Evolutionary conservation across 2,329 filamentous ascomycete species (phyloP).

Genomic region (Fusarium chlamydosporum): DNA sequence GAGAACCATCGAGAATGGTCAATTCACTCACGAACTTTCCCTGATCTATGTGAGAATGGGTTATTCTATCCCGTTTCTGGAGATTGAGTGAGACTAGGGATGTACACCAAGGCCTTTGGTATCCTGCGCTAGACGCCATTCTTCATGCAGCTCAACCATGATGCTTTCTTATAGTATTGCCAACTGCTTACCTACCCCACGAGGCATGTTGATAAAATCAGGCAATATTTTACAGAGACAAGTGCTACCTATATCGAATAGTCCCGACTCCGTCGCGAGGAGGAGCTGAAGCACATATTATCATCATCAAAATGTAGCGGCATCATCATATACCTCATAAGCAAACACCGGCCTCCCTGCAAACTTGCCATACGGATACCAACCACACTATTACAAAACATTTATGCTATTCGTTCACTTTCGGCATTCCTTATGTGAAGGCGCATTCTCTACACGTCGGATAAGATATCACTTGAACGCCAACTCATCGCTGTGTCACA

Average conservation of each 20-base stretch:
- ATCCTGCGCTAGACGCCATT: neutral
- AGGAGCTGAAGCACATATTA: neutral
- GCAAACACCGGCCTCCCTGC: neutral
- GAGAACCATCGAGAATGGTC: neutral
- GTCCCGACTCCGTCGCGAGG: too few relatives aligned
- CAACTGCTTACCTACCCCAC: neutral
- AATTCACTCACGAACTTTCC: neutral
- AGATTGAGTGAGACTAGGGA: neutral
- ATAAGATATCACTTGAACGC: conserved; percentile 1
- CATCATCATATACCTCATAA: neutral
- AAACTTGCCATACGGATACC: neutral
- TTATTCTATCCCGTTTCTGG: neutral
- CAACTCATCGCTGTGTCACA: conserved; percentile 18
- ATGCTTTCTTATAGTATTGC: neutral
- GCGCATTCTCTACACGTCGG: conserved; percentile 13
- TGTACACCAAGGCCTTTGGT: neutral
- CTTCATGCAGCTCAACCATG: neutral
- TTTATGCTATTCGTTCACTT: conserved; percentile 1
- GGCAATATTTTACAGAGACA: neutral
- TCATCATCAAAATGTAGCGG: neutral
- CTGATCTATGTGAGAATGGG: neutral
- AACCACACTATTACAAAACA: neutral
- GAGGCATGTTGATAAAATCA: neutral
- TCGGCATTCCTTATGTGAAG: conserved; percentile 13
- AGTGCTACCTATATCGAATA: neutral